These are phyloP conservation scores for Carex myosuroides DNA, from an alignment of 176 grass and related monocot genomes.

Conservation along the genomic window DNA sequence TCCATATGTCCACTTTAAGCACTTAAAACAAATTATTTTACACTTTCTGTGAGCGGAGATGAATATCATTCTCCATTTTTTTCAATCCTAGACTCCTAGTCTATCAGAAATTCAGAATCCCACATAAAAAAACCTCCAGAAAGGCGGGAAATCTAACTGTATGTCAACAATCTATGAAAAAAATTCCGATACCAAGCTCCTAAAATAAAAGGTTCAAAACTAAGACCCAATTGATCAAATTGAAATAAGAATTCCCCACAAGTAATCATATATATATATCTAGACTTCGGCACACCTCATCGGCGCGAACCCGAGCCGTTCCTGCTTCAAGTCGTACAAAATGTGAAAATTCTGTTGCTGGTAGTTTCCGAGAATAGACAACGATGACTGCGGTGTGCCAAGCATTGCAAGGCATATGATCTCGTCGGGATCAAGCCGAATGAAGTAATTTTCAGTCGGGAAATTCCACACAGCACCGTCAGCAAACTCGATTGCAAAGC, in stretches of 20 bases:
- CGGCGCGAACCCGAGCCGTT: constrained; percentile 69
- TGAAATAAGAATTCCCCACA: neutral
- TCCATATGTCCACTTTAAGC: neutral
- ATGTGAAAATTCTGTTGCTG: constrained; percentile 98
- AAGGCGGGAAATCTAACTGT: constrained; percentile 10
- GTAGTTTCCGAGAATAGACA: constrained; percentile 86
- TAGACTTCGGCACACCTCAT: constrained; percentile 69
- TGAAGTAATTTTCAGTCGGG: constrained; percentile 88
- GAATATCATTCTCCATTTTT: neutral
- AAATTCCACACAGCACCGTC: constrained; percentile 84
- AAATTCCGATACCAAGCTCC: neutral
- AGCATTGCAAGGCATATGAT: constrained; percentile 74
- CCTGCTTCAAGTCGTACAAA: constrained; percentile 55
- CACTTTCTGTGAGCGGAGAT: neutral
- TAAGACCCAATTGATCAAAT: constrained; percentile 6
- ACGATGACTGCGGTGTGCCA: constrained; percentile 40
- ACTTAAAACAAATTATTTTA: constrained; percentile 14
- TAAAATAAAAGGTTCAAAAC: constrained; percentile 19
- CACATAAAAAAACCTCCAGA: neutral
- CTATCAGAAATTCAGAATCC: neutral
- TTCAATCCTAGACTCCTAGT: neutral
- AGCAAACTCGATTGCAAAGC: constrained; percentile 47
- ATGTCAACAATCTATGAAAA: constrained; percentile 12
- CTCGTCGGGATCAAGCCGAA: constrained; percentile 53
- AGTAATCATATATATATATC: neutral